Evolutionary conservation across 176 grass and related monocot species (phyloP).

Genomic region (maize (Zea mays)): Zm-B73-REFERENCE-NAM-5.0 NC_050096.1:303709001-303709500

Average conservation of each 20-base stretch:
- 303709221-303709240: background rate
- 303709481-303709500: background rate
- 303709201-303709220: background rate
- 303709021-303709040: too few species aligned
- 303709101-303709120: too few species aligned
- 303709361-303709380: slow-evolving; percentile 81
- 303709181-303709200: too few species aligned
- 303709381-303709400: slow-evolving; percentile 95
- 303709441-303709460: slow-evolving; percentile 40
- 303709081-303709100: too few species aligned
- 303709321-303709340: slow-evolving; percentile 38
- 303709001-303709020: too few species aligned
- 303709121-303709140: too few species aligned
- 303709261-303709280: slow-evolving; percentile 68
- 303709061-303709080: too few species aligned
- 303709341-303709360: slow-evolving; percentile 69
- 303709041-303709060: too few species aligned
- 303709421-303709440: slow-evolving; percentile 83
- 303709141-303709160: too few species aligned
- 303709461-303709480: slow-evolving; percentile 7
- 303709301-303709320: slow-evolving; percentile 54
- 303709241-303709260: slow-evolving; percentile 81
- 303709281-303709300: slow-evolving; percentile 68
- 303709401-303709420: slow-evolving; percentile 70
- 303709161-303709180: too few species aligned